These are phyloP conservation scores for Lachancea thermotolerans DNA, from an alignment of 805 yeast genomes.

Conservation along the genomic window DNA sequence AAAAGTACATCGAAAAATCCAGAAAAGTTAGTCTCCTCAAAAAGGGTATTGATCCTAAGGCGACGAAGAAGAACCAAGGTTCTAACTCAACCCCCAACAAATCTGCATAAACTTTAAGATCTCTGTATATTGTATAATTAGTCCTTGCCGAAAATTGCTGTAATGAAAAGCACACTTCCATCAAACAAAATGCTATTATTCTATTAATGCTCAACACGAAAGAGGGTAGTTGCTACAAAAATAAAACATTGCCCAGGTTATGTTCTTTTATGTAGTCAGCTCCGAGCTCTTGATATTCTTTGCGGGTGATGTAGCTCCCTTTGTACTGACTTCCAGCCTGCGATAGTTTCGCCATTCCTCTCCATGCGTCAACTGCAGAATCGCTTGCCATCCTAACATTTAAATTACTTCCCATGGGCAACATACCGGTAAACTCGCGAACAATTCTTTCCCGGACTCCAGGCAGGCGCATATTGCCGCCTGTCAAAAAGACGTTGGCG, in stretches of 20 bases:
- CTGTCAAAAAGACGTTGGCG: slow-evolving; percentile 73
- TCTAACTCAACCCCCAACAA: background rate
- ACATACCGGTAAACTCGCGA: slow-evolving; percentile 57
- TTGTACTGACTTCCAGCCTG: slow-evolving; percentile 38
- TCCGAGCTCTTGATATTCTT: slow-evolving; percentile 85
- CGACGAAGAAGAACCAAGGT: slow-evolving; percentile 13
- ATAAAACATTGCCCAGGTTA: slow-evolving; percentile 54
- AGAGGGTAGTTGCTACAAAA: slow-evolving; percentile 13
- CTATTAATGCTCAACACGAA: background rate
- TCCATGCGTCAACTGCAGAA: slow-evolving; percentile 83
- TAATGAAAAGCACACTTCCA: too few relatives aligned
- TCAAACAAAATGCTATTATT: background rate
- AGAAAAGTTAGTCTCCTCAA: slow-evolving; percentile 58
- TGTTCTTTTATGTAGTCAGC: slow-evolving; percentile 85
- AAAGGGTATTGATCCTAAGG: slow-evolving; percentile 67
- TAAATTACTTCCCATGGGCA: slow-evolving; percentile 63
- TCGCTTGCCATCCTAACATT: slow-evolving; percentile 56
- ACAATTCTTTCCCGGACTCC: slow-evolving; percentile 63
- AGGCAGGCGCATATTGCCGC: slow-evolving; percentile 67
- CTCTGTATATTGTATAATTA: slow-evolving; percentile 7
- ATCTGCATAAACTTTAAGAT: slow-evolving; percentile 2
- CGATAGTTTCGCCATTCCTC: slow-evolving; percentile 85
- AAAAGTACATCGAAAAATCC: slow-evolving; percentile 59
- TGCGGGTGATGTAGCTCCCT: slow-evolving; percentile 48
- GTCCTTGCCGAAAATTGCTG: background rate